Evolutionary conservation across 257 asterid genomes (phyloP).

Genomic region (Perilla frutescens): DNA sequence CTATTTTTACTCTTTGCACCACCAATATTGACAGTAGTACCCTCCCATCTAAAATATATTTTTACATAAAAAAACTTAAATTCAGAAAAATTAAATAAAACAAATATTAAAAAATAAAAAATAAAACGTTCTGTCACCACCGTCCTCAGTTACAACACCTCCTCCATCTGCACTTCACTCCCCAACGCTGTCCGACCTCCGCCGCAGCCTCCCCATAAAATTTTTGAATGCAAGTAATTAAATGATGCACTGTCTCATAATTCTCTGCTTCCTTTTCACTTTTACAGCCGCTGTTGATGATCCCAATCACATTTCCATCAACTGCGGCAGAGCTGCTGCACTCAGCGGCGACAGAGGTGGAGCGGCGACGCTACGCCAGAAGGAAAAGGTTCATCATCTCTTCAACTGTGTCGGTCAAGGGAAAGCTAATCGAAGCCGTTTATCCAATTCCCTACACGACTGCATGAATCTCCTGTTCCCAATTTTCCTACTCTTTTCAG

Average conservation of each 20-base stretch:
- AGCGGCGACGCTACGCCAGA: conserved; percentile 33
- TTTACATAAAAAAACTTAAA: no score
- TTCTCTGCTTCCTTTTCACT: conserved; percentile 14
- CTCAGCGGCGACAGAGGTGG: conserved; percentile 32
- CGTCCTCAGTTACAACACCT: no score
- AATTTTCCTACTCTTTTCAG: conserved; percentile 46
- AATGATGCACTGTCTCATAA: not conserved
- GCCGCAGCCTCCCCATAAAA: no score
- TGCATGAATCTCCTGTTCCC: conserved; percentile 44
- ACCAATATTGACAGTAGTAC: no score
- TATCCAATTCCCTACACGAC: conserved; percentile 46
- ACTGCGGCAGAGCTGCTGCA: conserved; percentile 43
- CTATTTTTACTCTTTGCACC: no score
- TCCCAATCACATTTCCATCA: conserved; percentile 37
- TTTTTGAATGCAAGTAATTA: no score
- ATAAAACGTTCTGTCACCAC: no score
- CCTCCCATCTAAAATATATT: no score
- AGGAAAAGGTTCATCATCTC: conserved; percentile 4
- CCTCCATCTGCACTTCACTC: no score
- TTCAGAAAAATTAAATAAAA: no score
- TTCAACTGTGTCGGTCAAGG: conserved; percentile 28
- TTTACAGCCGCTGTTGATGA: not conserved
- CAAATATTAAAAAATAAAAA: no score
- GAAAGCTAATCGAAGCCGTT: not conserved
- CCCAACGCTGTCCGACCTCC: no score